phyloP scores from a whole-genome alignment of 164 flowering plant genomes.

The Sedum album region DNA sequence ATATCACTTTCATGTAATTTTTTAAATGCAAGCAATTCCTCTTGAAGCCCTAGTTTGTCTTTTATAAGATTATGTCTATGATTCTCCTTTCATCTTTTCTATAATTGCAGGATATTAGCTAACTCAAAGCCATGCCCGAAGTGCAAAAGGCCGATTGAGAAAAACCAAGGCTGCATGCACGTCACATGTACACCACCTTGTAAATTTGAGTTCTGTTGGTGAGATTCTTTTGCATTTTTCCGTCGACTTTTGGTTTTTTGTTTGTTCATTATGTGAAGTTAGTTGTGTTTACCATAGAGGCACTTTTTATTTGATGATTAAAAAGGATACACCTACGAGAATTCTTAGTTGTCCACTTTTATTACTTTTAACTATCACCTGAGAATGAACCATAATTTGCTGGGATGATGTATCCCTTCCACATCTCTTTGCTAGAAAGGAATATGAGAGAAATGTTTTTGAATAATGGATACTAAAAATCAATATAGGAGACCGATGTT shows the following conservation, averaged over 20 bases:
- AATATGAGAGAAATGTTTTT: background rate
- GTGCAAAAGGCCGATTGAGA: constrained; percentile 52
- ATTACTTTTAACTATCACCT: background rate
- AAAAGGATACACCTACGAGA: background rate
- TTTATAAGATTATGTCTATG: background rate
- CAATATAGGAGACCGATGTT: background rate
- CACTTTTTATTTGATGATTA: background rate
- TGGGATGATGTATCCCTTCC: background rate
- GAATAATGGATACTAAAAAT: background rate
- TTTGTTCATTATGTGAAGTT: background rate
- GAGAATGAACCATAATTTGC: background rate
- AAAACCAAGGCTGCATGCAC: constrained; percentile 63
- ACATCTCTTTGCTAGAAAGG: background rate
- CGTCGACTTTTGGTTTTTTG: background rate
- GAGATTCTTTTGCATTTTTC: constrained; percentile 9
- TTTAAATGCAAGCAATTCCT: background rate
- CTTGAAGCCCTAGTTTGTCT: background rate
- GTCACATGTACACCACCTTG: constrained; percentile 58
- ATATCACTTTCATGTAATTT: background rate
- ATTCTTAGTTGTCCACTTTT: background rate
- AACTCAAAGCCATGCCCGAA: constrained; percentile 58
- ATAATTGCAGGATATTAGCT: constrained; percentile 42
- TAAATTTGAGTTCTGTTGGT: constrained; percentile 54
- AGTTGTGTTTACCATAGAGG: background rate
- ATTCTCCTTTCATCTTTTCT: background rate